Conservation (phyloP, 2,329 filamentous ascomycete species). For the Didymosphaeria variabile region DNA sequence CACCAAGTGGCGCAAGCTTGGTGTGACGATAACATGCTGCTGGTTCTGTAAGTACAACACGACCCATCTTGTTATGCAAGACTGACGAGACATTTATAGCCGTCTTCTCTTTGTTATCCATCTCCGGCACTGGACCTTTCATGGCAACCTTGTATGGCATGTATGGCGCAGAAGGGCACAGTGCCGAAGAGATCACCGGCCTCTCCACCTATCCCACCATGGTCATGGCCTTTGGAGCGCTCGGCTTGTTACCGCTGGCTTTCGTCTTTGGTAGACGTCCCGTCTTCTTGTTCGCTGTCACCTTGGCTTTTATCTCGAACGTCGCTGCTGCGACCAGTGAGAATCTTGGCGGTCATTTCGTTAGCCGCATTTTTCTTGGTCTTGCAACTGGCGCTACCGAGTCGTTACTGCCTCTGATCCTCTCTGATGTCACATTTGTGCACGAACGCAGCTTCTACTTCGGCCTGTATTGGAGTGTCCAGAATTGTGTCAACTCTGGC, state of each 20-base stretch:
- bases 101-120: background rate
- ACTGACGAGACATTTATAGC: background rate
- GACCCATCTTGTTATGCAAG: background rate
- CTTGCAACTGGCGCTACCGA: constrained; percentile 1
- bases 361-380: constrained; percentile 3
- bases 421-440: constrained; percentile 3
- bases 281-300: constrained; percentile 1
- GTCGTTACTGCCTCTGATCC: constrained; percentile 2
- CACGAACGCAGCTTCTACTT: constrained; percentile 7
- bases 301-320: background rate
- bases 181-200: background rate
- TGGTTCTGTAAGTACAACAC: constrained; percentile 6
- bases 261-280: constrained; percentile 2
- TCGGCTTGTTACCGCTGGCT: background rate
- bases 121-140: constrained; percentile 1
- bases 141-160: constrained; percentile 1
- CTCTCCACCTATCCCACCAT: background rate
- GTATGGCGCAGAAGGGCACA: constrained; percentile 1
- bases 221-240: background rate
- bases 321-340: constrained; percentile 1
- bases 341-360: background rate
- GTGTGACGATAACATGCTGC: constrained; percentile 1
- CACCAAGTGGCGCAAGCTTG: background rate
- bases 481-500: constrained; percentile 1
- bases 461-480: constrained; percentile 2